Evolutionary conservation across 2,329 filamentous ascomycete species (phyloP), one percentile per base, ranked within the genome.

Genomic region (Biscogniauxia mediterranea): DNA sequence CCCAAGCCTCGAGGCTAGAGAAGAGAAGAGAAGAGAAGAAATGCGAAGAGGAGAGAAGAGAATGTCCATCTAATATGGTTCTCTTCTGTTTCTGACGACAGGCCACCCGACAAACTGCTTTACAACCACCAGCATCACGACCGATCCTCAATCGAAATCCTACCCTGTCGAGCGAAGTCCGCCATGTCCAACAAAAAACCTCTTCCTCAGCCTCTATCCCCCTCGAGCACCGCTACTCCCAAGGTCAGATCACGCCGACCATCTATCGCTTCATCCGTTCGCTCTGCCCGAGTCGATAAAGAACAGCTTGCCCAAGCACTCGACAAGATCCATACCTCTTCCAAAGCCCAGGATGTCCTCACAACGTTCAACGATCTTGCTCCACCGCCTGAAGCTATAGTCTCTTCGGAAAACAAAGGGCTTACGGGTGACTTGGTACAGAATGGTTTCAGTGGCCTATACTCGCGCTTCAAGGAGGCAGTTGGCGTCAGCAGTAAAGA

Each of bases 301-400:
- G 90, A 92, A 64, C 88, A 91, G 60, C 82, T 94, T 46, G 87
- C 90, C 38, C 86, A 92, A 64, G 85, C 89, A 19, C 86, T 97
- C 63, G 90, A 96, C 76, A 89, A 91, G 69, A 97, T 97, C 67
- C 94, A 97, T 76, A 92, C 83, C 56, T 88, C 91, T 5, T 93
- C 93, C n/a, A 96, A 91, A 71, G 90, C 91, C 73, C 91, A 91
- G 38, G 90, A 90, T 64, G 86, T 88, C 38, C 82, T 98, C 54
- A 98, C 94, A 2, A 96, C 93, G 8, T 98, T 98, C 77, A 96
- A 96, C 77, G 93, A 97, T 72, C 93, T 96, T 70, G 91, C 90
- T 0, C 84, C 89, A 0, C 88, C 89, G 5, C 88, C 90, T 0
- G 79, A 82, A 2, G 80, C 84, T 1, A 78, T 85, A 1, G 80